Base-by-base conservation (phyloP, 2,329 filamentous ascomycete genomes). In the Hypomyces perniciosus region DNA sequence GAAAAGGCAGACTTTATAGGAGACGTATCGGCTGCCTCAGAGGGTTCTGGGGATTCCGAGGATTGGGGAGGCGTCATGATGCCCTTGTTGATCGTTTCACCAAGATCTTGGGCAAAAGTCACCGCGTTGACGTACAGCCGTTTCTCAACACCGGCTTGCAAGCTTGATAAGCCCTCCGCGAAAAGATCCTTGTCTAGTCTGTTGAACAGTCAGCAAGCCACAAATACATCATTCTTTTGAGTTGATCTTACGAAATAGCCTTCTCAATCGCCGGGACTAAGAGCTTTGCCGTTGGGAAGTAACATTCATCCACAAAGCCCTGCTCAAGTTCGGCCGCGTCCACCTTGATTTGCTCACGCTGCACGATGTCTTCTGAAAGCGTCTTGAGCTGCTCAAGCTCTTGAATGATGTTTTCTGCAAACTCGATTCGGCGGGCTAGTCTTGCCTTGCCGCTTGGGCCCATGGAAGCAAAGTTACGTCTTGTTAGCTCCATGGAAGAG, bases 401-500 rank as follows among this genome's bases (percentile, higher is more conserved):
- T 51, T 79, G 73, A 51, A 90, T 74, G 8, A 95, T 74, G 39
- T 76, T 78, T 58, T 91, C 79, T 6, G 90, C 90, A 66, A 99
- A 99, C 55, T 92, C 88, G 58, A 97, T 91, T 41, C 93, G 84
- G 52, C 90, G 80, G 46, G 85, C 77, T 30, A 99, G 76, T 44
- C 90, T 81, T 28, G 86, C 80, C 61, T 85, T 84, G 49, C 93
- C 93, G 43, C 83, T 84, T 38, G 87, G 84, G 6, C 93, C 93
- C 89, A 97, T 96, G 35, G 87, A 86, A n/a, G 87, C 87, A 68
- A 96, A 99, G 68, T 97, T 92, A 53, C 93, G 86, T 47, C 93
- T 81, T 2, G 93, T 96, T 57, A 99, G 85, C 69, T 99, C 93
- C 86, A 96, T 96, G 0, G 90, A 96, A 6, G 92, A 92, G 68